Base-by-base conservation (phyloP, 208 protist genomes). In the Balamuthia mandrillaris region DNA sequence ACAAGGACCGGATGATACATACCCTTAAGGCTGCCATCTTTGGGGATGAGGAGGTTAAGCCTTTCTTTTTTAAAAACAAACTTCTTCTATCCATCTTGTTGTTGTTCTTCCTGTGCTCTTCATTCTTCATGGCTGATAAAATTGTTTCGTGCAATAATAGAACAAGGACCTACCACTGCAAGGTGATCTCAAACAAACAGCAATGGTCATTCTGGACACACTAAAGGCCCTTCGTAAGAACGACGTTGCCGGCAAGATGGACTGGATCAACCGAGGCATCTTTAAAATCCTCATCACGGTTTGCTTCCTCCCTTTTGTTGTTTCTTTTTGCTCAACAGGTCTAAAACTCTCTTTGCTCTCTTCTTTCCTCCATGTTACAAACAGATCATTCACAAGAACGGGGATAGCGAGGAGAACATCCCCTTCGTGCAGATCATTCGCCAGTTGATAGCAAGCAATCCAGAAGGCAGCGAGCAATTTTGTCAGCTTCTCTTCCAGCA, bases 261-360 rank as follows among this genome's bases (percentile, higher is more conserved):
- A 77, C 29, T 77, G 66, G 66, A 77, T 77, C 9, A 54, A 77
- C 16, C 37, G 9, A n/a, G n/a, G n/a, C n/a, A n/a, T n/a, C n/a
- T n/a, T n/a, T n/a, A 10, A 56, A 2, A 77, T 77, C 9, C 39
- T 77, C 12, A 54, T n/a, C 10, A 21, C 44, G 3, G 10, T 77
- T 9, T 21, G 49, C 21, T 5, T 16, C 0, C 44, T 77, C 49
- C 65, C 2, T 9, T 31, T 65, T 27, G 33, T 9, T 65, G 9
- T 10, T 31, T 27, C n/a, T 9, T 24, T 31, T 12, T 12, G 33
- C 16, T 9, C 9, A 10, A 65, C n/a, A 10, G 9, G 24, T 31
- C 9, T 60, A 60, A 33, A 33, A 60, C 9, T 60, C 9, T 60
- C 2, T 35, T 0, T 0, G 54, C 12, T 7, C 33, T 21, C 24